Conservation (phyloP, 1,139 yeast species). For the Protomyces lactucae-debilis region DNA sequence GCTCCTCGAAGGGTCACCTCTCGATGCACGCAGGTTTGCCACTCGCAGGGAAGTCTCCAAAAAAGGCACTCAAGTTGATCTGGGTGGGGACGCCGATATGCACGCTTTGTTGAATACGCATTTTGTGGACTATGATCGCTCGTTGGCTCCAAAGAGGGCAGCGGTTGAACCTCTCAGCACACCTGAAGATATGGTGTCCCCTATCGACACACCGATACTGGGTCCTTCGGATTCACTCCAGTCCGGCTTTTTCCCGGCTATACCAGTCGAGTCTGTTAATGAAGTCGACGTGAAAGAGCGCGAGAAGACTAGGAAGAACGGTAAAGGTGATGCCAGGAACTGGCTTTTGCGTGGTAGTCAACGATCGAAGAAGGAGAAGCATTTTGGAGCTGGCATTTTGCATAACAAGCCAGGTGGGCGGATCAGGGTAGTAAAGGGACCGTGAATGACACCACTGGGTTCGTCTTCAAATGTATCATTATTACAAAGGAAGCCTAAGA, state of each 20-base stretch:
- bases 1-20: slow-evolving; percentile 30
- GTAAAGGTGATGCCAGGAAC: neutral
- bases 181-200: neutral
- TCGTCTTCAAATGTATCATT: neutral
- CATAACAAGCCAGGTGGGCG: neutral
- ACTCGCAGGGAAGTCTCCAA: neutral
- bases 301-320: neutral
- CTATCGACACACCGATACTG: neutral
- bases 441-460: neutral
- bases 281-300: neutral
- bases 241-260: neutral
- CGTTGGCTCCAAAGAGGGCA: neutral
- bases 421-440: neutral
- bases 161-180: neutral
- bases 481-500: neutral
- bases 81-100: slow-evolving; percentile 1
- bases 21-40: slow-evolving; percentile 14
- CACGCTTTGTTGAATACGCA: slow-evolving; percentile 15
- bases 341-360: neutral
- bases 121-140: slow-evolving; percentile 14
- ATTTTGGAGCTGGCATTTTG: neutral
- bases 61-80: neutral
- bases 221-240: neutral
- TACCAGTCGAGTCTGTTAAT: neutral
- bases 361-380: neutral